These are phyloP conservation scores for Oryza australiensis DNA, from an alignment of 176 grass and related monocot species.

Conservation along the genomic window DNA sequence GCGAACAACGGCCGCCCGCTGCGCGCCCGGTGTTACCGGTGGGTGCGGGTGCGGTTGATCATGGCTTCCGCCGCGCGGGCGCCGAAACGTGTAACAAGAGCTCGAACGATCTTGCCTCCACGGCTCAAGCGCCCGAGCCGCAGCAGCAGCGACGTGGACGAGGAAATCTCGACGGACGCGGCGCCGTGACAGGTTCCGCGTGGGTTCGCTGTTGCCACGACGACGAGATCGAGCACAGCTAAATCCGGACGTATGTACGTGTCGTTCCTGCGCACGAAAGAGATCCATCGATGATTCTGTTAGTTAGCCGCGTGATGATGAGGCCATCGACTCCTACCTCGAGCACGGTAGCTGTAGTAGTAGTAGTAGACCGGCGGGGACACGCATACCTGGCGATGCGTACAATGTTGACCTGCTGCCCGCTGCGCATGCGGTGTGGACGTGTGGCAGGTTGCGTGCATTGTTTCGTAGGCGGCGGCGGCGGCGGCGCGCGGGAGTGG, in stretches of 20 bases:
- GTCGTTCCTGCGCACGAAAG: not conserved
- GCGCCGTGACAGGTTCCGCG: not conserved
- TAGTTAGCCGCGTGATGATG: not conserved
- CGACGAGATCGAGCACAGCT: too few relatives aligned
- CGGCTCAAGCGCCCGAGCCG: not conserved
- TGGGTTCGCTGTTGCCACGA: too few relatives aligned
- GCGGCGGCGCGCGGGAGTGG: not conserved
- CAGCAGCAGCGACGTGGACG: not conserved
- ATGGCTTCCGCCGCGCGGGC: not conserved
- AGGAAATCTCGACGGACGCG: not conserved
- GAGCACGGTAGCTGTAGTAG: not conserved
- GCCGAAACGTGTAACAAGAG: not conserved
- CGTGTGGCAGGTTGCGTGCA: conserved; percentile 9
- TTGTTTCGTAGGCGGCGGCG: not conserved
- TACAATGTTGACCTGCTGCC: conserved; percentile 27
- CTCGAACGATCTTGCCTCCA: not conserved
- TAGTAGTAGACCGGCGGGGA: not conserved
- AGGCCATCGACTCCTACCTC: not conserved
- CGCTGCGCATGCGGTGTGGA: not conserved
- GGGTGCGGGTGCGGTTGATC: not conserved
- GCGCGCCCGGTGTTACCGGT: not conserved
- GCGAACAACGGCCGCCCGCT: not conserved
- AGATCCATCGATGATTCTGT: not conserved
- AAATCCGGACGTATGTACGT: not conserved
- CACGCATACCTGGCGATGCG: not conserved